Evolutionary conservation across 495 filamentous ascomycete species (phyloP), one percentile per base, ranked within the genome.

Genomic region (Penicillium silybi): DNA sequence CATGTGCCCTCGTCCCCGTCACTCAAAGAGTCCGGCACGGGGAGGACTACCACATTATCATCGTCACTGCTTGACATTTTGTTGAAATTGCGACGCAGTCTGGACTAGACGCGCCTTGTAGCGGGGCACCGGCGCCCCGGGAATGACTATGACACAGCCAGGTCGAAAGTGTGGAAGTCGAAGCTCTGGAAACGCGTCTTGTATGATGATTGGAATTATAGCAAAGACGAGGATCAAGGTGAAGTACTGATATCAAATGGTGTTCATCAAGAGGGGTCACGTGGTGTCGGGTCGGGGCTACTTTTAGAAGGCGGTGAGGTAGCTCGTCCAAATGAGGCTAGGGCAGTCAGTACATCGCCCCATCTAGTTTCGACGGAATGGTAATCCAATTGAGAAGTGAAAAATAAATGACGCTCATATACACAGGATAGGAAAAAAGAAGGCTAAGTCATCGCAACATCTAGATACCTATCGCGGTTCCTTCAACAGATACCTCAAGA

Each of bases 1-100:
- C 72, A 75, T 4, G 54, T 58, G 11, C 48, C 42, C 8, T 46
- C 29, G 17, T 62, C 49, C 0, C 74, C 74, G 54, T 77, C 74
- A 23, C 63, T 73, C 15, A 65, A 58, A 4, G 52, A 40, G 6
- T 52, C 51, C 32, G 65, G 50, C 16, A 73, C 55, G 4, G 69
- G 65, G 23, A 73, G 65, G 6, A 68, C 52, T 18, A 74, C 54
- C 11, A 46, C 13, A 41, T 65, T 57, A 5, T 58, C 37, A 6
- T 67, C 54, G 4, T 17, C 25, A 32, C 44, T 32, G 23, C 34
- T 40, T 17, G 43, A 17, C 50, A 48, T 51, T n/a, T 29, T 52
- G 32, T 47, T 37, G 37, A 50, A n/a, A 23, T 23, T 27, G 29
- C 1, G 32, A 23, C 11, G 6, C 4, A 2, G 32, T n/a, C 16